Percentiles rank a stretch among this genome's conserved stretches.
Evolutionary conservation across 2,329 filamentous ascomycete species (phyloP).

Genomic region (Microdochium paspali): DNA sequence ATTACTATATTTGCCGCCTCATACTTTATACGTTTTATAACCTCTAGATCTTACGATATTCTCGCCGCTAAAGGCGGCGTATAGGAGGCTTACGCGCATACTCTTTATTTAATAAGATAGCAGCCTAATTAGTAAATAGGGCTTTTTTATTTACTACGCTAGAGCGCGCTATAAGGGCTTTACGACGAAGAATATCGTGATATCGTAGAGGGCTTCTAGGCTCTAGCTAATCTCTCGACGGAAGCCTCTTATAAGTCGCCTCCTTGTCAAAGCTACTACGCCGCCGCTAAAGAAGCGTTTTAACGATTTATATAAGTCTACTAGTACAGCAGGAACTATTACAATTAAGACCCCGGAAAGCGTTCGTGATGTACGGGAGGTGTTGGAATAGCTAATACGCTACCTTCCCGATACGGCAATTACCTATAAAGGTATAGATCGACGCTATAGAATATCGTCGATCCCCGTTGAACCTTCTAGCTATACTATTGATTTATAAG

Average conservation of each 20-base stretch:
- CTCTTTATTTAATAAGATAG: neutral
- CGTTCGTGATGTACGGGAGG: neutral
- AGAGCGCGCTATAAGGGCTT: neutral
- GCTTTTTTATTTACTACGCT: conserved; percentile 1
- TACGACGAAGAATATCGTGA: neutral
- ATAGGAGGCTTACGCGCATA: neutral
- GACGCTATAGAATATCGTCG: too few species aligned
- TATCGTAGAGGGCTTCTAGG: neutral
- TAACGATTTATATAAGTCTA: neutral
- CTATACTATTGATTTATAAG: too few species aligned
- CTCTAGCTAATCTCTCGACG: neutral
- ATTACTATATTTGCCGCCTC: conserved; percentile 8
- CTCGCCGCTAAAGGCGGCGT: neutral
- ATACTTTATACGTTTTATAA: conserved; percentile 13
- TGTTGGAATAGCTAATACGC: neutral
- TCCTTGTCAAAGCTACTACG: neutral
- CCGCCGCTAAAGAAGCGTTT: neutral
- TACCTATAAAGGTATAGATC: too few species aligned
- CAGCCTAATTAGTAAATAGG: conserved; percentile 1
- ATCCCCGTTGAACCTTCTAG: too few species aligned
- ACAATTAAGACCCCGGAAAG: neutral
- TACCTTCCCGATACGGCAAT: too few species aligned
- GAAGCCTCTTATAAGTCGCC: neutral
- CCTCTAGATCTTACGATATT: conserved; percentile 8
- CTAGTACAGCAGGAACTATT: neutral